These are phyloP conservation scores for Calonectria crousiana DNA, from an alignment of 2,329 filamentous ascomycete species.

Conservation along the genomic window DNA sequence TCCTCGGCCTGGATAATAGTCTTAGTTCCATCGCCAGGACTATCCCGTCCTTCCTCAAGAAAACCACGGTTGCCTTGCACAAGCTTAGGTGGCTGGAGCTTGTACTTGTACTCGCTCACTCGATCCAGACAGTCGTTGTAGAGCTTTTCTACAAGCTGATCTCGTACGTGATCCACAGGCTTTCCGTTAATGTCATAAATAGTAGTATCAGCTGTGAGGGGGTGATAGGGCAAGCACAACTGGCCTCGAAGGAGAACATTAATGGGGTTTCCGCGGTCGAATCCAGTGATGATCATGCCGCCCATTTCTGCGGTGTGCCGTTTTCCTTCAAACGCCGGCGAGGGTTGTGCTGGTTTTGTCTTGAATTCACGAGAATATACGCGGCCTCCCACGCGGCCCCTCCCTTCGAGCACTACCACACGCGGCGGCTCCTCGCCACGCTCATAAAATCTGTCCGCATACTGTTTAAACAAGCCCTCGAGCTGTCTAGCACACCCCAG, in stretches of 20 bases:
- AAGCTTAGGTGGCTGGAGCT: slow-evolving; percentile 75
- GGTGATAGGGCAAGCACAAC: slow-evolving; percentile 86
- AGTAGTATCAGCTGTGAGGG: slow-evolving; percentile 82
- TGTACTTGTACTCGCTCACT: slow-evolving; percentile 90
- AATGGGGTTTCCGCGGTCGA: slow-evolving; percentile 93
- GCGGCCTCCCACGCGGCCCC: slow-evolving; percentile 87
- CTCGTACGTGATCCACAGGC: slow-evolving; percentile 81
- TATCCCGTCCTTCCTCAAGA: slow-evolving; percentile 86
- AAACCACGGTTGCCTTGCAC: slow-evolving; percentile 86
- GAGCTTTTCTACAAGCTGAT: slow-evolving; percentile 87
- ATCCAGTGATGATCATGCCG: slow-evolving; percentile 97
- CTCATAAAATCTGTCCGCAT: slow-evolving; percentile 75
- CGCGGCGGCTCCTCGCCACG: slow-evolving; percentile 76
- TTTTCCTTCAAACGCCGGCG: slow-evolving; percentile 65
- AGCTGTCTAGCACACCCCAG: slow-evolving; percentile 92
- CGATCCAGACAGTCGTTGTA: slow-evolving; percentile 96
- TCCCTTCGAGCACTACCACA: slow-evolving; percentile 87
- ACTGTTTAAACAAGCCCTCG: slow-evolving; percentile 86
- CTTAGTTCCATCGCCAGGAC: slow-evolving; percentile 74
- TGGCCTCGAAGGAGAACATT: slow-evolving; percentile 93
- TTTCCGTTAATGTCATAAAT: slow-evolving; percentile 88
- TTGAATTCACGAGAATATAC: slow-evolving; percentile 85
- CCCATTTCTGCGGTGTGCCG: slow-evolving; percentile 94
- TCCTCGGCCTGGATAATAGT: slow-evolving; percentile 81
- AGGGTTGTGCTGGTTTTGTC: slow-evolving; percentile 67